Conservation (phyloP, 257 asterid genomes). For the Osmanthus fragrans region DNA sequence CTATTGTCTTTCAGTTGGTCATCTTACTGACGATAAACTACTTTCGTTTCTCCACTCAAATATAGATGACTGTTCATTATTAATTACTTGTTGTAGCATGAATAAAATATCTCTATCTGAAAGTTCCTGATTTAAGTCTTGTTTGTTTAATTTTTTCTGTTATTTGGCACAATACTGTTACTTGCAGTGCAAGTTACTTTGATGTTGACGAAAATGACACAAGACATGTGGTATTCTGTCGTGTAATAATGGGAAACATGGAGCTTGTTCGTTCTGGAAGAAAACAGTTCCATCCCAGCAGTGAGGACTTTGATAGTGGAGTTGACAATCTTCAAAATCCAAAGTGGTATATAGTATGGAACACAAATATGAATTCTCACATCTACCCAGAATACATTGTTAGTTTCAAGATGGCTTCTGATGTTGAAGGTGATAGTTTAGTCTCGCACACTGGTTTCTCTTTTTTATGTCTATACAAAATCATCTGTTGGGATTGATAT, state of each 20-base stretch:
- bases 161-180: slow-evolving; percentile 16
- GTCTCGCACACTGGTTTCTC: slow-evolving; percentile 14
- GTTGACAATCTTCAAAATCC: slow-evolving; percentile 76
- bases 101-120: neutral
- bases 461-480: slow-evolving; percentile 1
- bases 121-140: neutral
- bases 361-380: slow-evolving; percentile 77
- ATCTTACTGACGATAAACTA: neutral
- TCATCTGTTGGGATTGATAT: neutral
- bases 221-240: slow-evolving; percentile 62
- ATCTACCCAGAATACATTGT: slow-evolving; percentile 78
- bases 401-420: slow-evolving; percentile 74
- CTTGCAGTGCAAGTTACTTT: slow-evolving; percentile 58
- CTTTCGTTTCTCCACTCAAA: neutral
- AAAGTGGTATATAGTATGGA: slow-evolving; percentile 71
- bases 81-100: neutral
- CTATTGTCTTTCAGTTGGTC: neutral
- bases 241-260: slow-evolving; percentile 60
- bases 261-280: slow-evolving; percentile 78
- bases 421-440: slow-evolving; percentile 52
- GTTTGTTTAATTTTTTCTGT: neutral
- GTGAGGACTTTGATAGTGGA: slow-evolving; percentile 87
- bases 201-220: slow-evolving; percentile 90
- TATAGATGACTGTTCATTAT: neutral
- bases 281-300: slow-evolving; percentile 84